Evolutionary conservation across 371 early-diverging fungal genomes (phyloP), one percentile per base, ranked within the genome.

Genomic region (Saksenaea oblongispora): DNA sequence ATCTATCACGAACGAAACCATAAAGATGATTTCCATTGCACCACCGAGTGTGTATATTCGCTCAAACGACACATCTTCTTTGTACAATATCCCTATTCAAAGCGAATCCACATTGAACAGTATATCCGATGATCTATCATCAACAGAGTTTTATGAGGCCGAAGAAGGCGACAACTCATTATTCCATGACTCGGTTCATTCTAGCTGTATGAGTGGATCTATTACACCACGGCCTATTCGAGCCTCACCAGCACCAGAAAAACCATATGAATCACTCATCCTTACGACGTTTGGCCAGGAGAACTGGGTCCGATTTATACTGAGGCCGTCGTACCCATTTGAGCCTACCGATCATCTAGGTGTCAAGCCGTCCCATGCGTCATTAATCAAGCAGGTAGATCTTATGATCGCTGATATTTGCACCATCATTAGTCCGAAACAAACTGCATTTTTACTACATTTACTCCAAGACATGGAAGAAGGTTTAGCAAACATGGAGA

Each of bases 1-100:
- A 8, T 69, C 73, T 15, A 58, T 56, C 9, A 58, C 70, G 0
- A 74, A 76, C 44, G 78, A 79, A 58, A 74, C 75, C 0, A 76
- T 79, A 39, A 82, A 82, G 18, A 73, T 76, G 15, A 71, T 82
- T 27, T 71, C 76, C 1, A 42, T 78, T 5, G 62, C 69, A 18
- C 71, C 79, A 13, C 79, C 83, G 0, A 71, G 71, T 0, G 37
- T 79, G n/a, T 79, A 73, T 71, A 61, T 82, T 5, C 69, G 73
- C 35, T 72, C 72, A 7, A 41, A 53, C 34, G 34, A 57, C 26
- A 54, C 37, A 22, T 15, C 54, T 8, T 34, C 61, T 14, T 54
- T 71, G 26, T 75, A 75, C 54, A 62, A 64, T 34, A 24, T 62
- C 3, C 69, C 67, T 1, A 64, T 56, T 15, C 54, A 64, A 18